Base-by-base conservation (phyloP, 1,139 yeast genomes). In the Suhomyces bokatorum region DNA sequence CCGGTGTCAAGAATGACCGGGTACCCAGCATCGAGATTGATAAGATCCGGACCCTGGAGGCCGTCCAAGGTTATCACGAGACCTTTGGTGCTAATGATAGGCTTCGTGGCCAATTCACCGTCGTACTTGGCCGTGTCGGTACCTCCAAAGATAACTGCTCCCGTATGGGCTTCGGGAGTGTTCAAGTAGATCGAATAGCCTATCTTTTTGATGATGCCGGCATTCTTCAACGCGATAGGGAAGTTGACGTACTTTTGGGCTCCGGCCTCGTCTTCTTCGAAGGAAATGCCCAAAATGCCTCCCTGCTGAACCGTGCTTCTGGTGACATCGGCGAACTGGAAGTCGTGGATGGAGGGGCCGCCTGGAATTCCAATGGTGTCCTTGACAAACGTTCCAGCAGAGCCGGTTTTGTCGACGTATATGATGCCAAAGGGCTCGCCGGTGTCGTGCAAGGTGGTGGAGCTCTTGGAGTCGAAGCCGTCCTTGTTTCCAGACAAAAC, bases 1-100 rank as follows among this genome's bases (percentile, higher is more conserved):
- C 93, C 93, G 2, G 88, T 78, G 62, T 85, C 93, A 35, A 85
- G 63, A 37, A 81, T 60, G 3, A 83, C 41, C 3, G 15, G 13
- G 22, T 9, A 11, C 13, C 27, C 26, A 3, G 32, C 37, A 13
- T 22, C 16, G 14, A 35, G 20, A 1, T 42, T 16, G 17, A 35
- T 28, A 13, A 45, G 46, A 8, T 45, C 44, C 6, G 33, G 16
- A 17, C 44, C 37, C 11, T 8, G 17, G n/a, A 53, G 27, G 20
- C 45, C 24, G 32, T 45, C 44, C 36, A 52, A 44, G 26, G 31
- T 41, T 22, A 52, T 48, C 7, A 39, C 16, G 40, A 53, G 39
- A 14, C 40, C 39, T 11, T 38, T 10, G 5, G 27, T 26, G n/a
- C 33, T 32, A n/a, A 28, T 27, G 26, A 52, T 40, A 10, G 49